These are phyloP conservation scores for Euphorbia peplus DNA, from an alignment of 345 rosid species.

Conservation along the genomic window DNA sequence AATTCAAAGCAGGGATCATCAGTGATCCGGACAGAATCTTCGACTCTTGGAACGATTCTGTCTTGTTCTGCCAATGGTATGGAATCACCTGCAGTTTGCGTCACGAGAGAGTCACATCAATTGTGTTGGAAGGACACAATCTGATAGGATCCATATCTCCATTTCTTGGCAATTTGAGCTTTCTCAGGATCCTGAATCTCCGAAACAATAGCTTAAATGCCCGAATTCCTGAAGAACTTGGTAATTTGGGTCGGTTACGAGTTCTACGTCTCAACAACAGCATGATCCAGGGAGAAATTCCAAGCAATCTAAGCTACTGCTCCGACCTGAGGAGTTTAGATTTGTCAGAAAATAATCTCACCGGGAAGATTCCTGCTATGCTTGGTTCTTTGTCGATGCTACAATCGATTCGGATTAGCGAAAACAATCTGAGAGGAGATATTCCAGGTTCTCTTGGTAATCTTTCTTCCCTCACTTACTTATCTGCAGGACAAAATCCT, in stretches of 20 bases:
- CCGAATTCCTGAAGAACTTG: conserved; percentile 17
- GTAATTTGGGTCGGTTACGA: conserved; percentile 13
- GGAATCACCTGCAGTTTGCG: conserved; percentile 23
- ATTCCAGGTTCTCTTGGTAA: conserved; percentile 20
- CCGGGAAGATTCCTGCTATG: conserved; percentile 7
- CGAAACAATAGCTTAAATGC: neutral
- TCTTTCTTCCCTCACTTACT: neutral
- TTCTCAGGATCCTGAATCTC: conserved; percentile 5
- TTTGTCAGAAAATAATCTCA: neutral
- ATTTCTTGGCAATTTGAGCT: conserved; percentile 17
- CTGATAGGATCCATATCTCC: conserved; percentile 30
- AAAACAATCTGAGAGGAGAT: conserved; percentile 3
- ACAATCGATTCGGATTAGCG: rapidly evolving
- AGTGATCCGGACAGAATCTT: neutral
- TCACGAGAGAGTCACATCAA: conserved; percentile 19
- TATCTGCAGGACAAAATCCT: neutral
- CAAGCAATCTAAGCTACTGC: neutral
- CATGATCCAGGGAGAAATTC: conserved; percentile 14
- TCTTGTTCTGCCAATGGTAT: conserved; percentile 22
- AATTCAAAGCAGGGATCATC: neutral
- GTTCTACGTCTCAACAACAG: conserved; percentile 3
- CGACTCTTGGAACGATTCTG: conserved; percentile 1
- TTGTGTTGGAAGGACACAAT: conserved; percentile 5
- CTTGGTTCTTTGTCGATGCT: conserved; percentile 8
- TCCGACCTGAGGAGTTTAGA: neutral